Base-by-base conservation (phyloP, 805 yeast genomes). In the Candida dendrica region DNA sequence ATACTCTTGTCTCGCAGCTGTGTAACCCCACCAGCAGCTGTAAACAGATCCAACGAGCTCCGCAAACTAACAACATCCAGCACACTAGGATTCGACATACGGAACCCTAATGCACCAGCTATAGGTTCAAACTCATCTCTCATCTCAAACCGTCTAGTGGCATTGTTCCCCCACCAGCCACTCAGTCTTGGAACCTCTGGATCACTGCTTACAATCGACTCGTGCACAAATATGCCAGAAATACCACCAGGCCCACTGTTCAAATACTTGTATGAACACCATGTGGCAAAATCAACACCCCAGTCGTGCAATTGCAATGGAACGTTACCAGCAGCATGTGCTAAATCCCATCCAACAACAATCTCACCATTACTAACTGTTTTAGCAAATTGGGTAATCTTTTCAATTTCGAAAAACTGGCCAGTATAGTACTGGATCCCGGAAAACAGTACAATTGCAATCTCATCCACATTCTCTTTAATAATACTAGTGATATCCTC, bases 131-230 rank as follows among this genome's bases (percentile, higher is more conserved):
- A 90, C 24, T 68, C 52, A 54, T 82, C 90, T 43, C 74, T 55
- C 98, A 90, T 90, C 52, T 79, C 70, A 61, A 90, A 90, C 47
- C 98, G 65, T 30, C 77, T 77, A 2, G 53, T 51, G 0, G 81
- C 67, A 50, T 83, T 79, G 56, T 88, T 90, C 1, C 96, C 97
- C 96, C 97, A 90, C 98, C 98, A 90, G 1, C 98, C 98, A 0
- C 96, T 95, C 39, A 87, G 66, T 46, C 97, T 68, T 1, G 95
- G 85, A 32, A 69, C 51, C 51, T 66, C 70, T 17, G 55, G 50
- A 24, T 58, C 56, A 34, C 50, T 44, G 16, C 55, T 53, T 13
- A 66, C 48, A 20, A 53, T 64, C 46, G 61, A 71, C 47, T 78
- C 82, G 58, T 90, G 80, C 32, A 90, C 81, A 53, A 77, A 90